Conservation (phyloP, 1,284 basidiomycete genomes). For the Trametes versicolor region DNA sequence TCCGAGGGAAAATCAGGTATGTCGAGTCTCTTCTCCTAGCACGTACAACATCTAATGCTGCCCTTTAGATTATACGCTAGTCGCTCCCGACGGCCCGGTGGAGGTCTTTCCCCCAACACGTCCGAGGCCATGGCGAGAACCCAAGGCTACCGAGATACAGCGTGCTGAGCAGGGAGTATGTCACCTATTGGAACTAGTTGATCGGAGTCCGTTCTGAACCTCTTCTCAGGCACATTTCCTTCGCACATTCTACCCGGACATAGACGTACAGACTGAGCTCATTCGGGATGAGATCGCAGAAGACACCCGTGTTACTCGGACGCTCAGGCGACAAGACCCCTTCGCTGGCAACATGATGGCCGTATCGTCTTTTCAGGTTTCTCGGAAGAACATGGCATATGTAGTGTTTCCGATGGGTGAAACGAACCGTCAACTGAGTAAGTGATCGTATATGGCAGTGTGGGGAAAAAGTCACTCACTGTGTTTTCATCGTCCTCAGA, state of each 20-base stretch:
- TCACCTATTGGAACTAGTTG: background rate
- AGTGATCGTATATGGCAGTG: slow-evolving; percentile 35
- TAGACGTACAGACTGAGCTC: slow-evolving; percentile 72
- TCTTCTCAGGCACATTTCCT: slow-evolving; percentile 68
- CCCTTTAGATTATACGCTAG: slow-evolving; percentile 40
- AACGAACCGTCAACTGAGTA: slow-evolving; percentile 66
- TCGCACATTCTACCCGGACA: slow-evolving; percentile 72
- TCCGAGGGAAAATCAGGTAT: slow-evolving; percentile 37
- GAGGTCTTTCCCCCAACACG: slow-evolving; percentile 68
- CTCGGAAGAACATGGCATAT: slow-evolving; percentile 44
- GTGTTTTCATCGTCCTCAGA: slow-evolving; percentile 52
- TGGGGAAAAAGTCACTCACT: slow-evolving; percentile 1
- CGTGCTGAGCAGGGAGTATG: slow-evolving; percentile 72
- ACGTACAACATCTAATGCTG: background rate
- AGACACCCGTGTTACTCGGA: slow-evolving; percentile 50
- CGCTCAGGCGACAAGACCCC: slow-evolving; percentile 60
- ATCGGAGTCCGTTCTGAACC: background rate
- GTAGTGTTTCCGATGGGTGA: slow-evolving; percentile 73
- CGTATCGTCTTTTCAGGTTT: slow-evolving; percentile 45
- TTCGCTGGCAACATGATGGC: slow-evolving; percentile 62
- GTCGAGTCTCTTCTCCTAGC: slow-evolving; percentile 35
- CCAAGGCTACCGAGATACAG: slow-evolving; percentile 50
- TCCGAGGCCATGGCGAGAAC: slow-evolving; percentile 43
- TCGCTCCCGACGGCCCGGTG: slow-evolving; percentile 43
- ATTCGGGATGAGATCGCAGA: slow-evolving; percentile 62